Conservation (phyloP, 306 rosid genomes). For the Sechiopsis laciniata region DNA sequence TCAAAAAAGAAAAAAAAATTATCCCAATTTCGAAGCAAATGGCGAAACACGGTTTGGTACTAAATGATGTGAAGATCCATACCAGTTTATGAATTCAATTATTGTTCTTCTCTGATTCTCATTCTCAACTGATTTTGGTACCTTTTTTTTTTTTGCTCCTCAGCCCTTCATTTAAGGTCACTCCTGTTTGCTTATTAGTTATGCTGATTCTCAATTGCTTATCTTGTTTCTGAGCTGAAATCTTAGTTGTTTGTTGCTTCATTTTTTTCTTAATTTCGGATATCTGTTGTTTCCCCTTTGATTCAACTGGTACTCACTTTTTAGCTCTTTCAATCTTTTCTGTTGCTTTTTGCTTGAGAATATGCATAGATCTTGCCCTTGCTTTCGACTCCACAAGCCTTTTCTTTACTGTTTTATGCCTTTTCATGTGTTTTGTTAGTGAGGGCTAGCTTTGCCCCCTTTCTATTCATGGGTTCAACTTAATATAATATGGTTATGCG, state of each 20-base stretch:
- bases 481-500: too few species aligned
- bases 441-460: neutral
- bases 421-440: neutral
- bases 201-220: neutral
- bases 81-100: neutral
- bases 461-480: too few species aligned
- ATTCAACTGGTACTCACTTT: neutral
- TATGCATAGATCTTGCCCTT: conserved; percentile 10
- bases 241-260: neutral
- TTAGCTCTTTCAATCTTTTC: conserved; percentile 1
- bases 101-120: neutral
- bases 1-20: too few species aligned
- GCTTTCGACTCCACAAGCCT: neutral
- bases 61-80: neutral
- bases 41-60: neutral
- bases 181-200: neutral
- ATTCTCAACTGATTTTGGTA: neutral
- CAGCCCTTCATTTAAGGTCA: neutral
- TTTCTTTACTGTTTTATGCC: conserved; percentile 5
- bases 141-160: neutral
- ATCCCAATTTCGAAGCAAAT: conserved; percentile 2
- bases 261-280: too few species aligned
- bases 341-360: conserved; percentile 4
- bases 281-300: neutral
- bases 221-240: neutral